These are phyloP conservation scores for Punica granatum DNA, from an alignment of 345 rosid species.

Conservation along the genomic window DNA sequence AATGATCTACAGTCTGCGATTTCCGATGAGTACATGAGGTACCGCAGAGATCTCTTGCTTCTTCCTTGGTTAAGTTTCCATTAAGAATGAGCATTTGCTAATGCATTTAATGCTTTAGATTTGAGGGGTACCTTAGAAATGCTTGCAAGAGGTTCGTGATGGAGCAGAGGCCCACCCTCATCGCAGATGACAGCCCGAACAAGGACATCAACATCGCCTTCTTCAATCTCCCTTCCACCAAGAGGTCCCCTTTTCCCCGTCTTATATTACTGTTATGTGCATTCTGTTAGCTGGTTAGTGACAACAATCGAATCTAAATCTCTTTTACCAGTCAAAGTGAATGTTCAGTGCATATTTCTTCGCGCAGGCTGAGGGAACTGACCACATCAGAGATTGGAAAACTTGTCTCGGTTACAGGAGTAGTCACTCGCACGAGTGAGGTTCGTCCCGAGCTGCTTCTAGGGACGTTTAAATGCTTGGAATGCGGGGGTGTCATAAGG, in stretches of 20 bases:
- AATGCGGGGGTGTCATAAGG: conserved; percentile 64
- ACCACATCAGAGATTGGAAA: conserved; percentile 80
- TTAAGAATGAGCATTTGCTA: too few species aligned
- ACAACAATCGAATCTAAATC: neutral
- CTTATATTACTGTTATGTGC: neutral
- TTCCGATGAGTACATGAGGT: conserved; percentile 81
- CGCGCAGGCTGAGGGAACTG: conserved; percentile 72
- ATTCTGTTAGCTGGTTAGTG: neutral
- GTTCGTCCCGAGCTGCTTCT: conserved; percentile 94
- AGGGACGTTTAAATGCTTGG: conserved; percentile 86
- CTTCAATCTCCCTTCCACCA: conserved; percentile 71
- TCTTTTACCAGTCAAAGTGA: neutral
- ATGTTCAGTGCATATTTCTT: neutral
- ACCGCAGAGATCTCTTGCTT: neutral
- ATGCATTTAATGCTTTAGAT: conserved; percentile 21
- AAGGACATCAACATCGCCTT: conserved; percentile 82
- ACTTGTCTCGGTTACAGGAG: conserved; percentile 81
- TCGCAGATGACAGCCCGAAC: conserved; percentile 71
- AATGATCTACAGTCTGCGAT: conserved; percentile 79
- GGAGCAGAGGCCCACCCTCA: conserved; percentile 61
- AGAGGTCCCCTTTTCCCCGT: conserved; percentile 34
- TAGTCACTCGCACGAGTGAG: conserved; percentile 93
- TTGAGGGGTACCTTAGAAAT: conserved; percentile 76
- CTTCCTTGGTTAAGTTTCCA: neutral
- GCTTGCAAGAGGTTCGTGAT: conserved; percentile 88